A percentile compares a stretch with the other conserved stretches of the same genome.
Evolutionary conservation across 2,329 filamentous ascomycete species (phyloP).

Genomic region (Fusarium paranaense): DNA sequence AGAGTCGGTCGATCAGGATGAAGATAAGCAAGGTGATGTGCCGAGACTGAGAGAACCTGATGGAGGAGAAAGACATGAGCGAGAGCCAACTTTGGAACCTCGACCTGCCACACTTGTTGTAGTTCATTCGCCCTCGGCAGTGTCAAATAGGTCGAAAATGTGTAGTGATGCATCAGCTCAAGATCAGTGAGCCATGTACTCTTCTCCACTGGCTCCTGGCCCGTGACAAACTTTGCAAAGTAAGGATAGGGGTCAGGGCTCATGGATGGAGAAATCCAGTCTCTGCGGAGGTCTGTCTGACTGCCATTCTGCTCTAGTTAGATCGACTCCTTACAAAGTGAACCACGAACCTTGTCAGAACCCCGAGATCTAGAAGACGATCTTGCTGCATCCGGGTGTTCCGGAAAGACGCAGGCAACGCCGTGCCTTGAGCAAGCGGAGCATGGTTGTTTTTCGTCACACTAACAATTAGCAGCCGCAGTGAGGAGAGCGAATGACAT

Average conservation of each 20-base stretch:
- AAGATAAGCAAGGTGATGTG: conserved; percentile 46
- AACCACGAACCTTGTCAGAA: background rate
- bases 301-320: background rate
- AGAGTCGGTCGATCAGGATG: conserved; percentile 38
- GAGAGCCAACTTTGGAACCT: conserved; percentile 43
- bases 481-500: background rate
- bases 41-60: conserved; percentile 47
- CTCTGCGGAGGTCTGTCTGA: conserved; percentile 1
- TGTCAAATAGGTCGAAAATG: conserved; percentile 45
- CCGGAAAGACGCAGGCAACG: conserved; percentile 48
- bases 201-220: conserved; percentile 23
- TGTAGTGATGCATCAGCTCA: conserved; percentile 52
- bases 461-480: conserved; percentile 40
- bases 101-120: conserved; percentile 46
- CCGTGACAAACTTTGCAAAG: conserved; percentile 39
- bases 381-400: conserved; percentile 8
- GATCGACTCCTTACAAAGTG: background rate
- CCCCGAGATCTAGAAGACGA: conserved; percentile 17
- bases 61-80: conserved; percentile 47
- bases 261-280: background rate
- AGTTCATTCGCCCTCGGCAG: conserved; percentile 46
- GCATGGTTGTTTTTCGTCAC: conserved; percentile 54
- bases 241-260: conserved; percentile 36
- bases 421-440: conserved; percentile 51
- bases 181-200: conserved; percentile 50